Evolutionary conservation across 768 basidiomycete genomes (phyloP).

Genomic region (Terana coerulea): DNA sequence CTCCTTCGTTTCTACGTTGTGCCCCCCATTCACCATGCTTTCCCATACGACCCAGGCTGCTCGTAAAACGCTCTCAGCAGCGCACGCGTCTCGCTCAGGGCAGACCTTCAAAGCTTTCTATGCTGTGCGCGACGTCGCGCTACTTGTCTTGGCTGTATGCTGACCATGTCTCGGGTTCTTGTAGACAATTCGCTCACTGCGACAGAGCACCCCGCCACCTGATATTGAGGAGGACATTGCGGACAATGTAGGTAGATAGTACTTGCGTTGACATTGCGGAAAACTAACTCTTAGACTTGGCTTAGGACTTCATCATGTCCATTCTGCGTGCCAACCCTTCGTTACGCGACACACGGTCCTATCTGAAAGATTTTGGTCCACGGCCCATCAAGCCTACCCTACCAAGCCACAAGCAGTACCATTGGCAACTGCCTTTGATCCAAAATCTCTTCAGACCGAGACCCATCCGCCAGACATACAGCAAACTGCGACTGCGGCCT

Average conservation of each 20-base stretch:
- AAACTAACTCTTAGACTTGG: not conserved
- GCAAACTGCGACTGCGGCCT: conserved; percentile 10
- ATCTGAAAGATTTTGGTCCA: conserved; percentile 86
- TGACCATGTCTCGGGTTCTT: too few relatives aligned
- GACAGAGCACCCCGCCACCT: conserved; percentile 15
- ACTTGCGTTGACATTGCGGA: not conserved
- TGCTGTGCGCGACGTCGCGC: conserved; percentile 20
- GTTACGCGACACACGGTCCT: conserved; percentile 82
- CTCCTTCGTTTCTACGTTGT: not conserved
- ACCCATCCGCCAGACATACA: conserved; percentile 28
- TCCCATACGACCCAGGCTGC: conserved; percentile 8
- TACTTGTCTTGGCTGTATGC: not conserved
- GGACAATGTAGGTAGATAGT: conserved; percentile 24
- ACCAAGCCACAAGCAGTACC: conserved; percentile 26
- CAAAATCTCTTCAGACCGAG: conserved; percentile 25
- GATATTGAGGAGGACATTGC: conserved; percentile 25
- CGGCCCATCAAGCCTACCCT: conserved; percentile 37
- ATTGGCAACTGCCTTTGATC: conserved; percentile 20
- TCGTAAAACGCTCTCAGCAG: conserved; percentile 5
- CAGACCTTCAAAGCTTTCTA: conserved; percentile 31
- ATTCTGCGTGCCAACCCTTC: conserved; percentile 93
- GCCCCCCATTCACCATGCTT: conserved; percentile 14
- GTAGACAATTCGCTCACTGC: conserved; percentile 26
- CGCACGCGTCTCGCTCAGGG: conserved; percentile 19
- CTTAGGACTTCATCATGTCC: conserved; percentile 93